A percentile compares a stretch with the other conserved stretches of the same genome.
Evolutionary conservation across 1,139 yeast species (phyloP).

Genomic region (Diutina scorzettiae): DNA sequence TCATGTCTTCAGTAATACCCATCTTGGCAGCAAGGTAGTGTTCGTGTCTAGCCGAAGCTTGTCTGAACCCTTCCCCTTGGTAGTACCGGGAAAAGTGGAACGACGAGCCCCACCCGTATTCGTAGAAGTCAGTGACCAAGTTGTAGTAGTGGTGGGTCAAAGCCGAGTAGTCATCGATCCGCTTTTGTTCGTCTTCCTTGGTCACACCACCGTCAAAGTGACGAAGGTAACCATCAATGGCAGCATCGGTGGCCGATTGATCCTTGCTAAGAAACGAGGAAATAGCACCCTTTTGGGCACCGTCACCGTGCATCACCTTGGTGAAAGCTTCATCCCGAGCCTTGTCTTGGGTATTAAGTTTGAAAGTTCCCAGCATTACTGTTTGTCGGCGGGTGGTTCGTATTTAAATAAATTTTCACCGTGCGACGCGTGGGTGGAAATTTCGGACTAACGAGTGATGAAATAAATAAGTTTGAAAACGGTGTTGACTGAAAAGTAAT

Average conservation of each 20-base stretch:
- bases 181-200: conserved; percentile 60
- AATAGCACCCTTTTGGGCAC: conserved; percentile 57
- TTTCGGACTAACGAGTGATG: too few relatives aligned
- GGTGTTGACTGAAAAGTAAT: too few relatives aligned
- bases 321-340: conserved; percentile 50
- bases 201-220: conserved; percentile 92
- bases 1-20: conserved; percentile 67
- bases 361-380: neutral
- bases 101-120: conserved; percentile 99
- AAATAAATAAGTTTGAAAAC: too few relatives aligned
- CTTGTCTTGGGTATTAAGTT: neutral
- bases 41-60: conserved; percentile 96
- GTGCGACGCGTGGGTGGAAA: too few relatives aligned
- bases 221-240: conserved; percentile 83
- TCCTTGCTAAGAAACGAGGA: conserved; percentile 64
- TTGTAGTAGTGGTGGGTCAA: conserved; percentile 94
- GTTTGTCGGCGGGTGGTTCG: too few relatives aligned
- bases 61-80: conserved; percentile 86
- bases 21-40: conserved; percentile 87
- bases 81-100: conserved; percentile 95
- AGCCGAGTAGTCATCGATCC: conserved; percentile 77
- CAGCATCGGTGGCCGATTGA: conserved; percentile 72
- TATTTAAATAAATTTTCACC: too few relatives aligned
- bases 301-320: conserved; percentile 75
- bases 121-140: conserved; percentile 89